Evolutionary conservation across 2,329 filamentous ascomycete species (phyloP).

Genomic region (Stromatinia cepivora): DNA sequence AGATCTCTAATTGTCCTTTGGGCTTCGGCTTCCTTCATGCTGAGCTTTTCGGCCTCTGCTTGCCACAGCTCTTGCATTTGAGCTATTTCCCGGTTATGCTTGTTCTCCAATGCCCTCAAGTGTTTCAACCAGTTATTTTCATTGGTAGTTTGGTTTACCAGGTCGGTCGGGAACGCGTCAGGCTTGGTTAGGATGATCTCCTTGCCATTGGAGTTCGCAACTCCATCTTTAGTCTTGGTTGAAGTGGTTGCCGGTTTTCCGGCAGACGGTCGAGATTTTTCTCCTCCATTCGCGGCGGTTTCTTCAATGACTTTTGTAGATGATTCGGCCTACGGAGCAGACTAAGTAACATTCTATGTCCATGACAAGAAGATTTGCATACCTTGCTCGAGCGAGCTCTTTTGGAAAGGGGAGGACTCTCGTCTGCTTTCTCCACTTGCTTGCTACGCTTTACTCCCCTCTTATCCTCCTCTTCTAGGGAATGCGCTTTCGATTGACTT

Average conservation of each 20-base stretch:
- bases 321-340: neutral
- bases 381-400: neutral
- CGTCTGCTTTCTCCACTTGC: neutral
- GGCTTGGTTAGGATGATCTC: neutral
- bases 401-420: neutral
- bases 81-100: neutral
- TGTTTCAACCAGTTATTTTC: neutral
- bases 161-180: too few relatives aligned
- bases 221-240: neutral
- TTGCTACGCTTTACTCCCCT: neutral
- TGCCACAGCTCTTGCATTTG: conserved; percentile 17
- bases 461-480: neutral
- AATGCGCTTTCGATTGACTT: neutral
- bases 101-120: neutral
- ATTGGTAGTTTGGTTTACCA: neutral
- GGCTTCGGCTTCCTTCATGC: neutral
- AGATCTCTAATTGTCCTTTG: conserved; percentile 11
- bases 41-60: neutral
- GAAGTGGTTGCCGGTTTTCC: neutral
- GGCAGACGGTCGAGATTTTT: neutral
- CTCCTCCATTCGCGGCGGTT: too few relatives aligned
- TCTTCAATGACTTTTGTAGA: neutral
- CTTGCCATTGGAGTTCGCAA: too few relatives aligned
- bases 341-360: neutral
- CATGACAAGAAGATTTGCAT: neutral